Conservation (phyloP, 2,329 filamentous ascomycete species). For the Neocatenulostroma microsporum region DNA sequence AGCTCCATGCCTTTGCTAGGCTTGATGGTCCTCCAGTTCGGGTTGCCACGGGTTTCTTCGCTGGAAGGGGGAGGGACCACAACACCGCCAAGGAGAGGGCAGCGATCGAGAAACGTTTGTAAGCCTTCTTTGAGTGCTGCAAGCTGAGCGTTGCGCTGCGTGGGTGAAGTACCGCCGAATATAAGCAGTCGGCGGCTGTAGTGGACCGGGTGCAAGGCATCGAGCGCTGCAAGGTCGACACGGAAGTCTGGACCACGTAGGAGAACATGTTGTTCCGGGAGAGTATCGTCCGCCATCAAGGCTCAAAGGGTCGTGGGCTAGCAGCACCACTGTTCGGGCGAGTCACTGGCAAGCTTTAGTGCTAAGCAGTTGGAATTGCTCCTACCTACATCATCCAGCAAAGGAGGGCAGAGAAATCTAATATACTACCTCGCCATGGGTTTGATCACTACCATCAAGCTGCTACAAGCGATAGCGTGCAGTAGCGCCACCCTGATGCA, state of each 20-base stretch:
- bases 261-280: no score
- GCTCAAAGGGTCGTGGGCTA: no score
- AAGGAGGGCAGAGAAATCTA: no score
- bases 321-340: no score
- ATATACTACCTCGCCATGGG: no score
- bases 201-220: slow-evolving; percentile 1
- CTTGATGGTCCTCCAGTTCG: neutral
- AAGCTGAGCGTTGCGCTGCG: slow-evolving; percentile 1
- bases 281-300: no score
- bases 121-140: neutral
- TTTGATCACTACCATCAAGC: no score
- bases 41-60: neutral
- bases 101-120: neutral
- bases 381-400: no score
- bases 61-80: neutral
- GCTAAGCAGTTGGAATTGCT: no score
- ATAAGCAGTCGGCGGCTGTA: slow-evolving; percentile 4
- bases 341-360: no score
- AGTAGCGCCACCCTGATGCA: no score
- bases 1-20: slow-evolving; percentile 4
- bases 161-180: slow-evolving; percentile 1
- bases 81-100: neutral
- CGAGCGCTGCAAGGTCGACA: slow-evolving; percentile 1
- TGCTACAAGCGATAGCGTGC: no score
- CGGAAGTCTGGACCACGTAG: slow-evolving; percentile 3